These are phyloP conservation scores for Holtermannia corniformis DNA, from an alignment of 768 basidiomycete species.

Conservation along the genomic window DNA sequence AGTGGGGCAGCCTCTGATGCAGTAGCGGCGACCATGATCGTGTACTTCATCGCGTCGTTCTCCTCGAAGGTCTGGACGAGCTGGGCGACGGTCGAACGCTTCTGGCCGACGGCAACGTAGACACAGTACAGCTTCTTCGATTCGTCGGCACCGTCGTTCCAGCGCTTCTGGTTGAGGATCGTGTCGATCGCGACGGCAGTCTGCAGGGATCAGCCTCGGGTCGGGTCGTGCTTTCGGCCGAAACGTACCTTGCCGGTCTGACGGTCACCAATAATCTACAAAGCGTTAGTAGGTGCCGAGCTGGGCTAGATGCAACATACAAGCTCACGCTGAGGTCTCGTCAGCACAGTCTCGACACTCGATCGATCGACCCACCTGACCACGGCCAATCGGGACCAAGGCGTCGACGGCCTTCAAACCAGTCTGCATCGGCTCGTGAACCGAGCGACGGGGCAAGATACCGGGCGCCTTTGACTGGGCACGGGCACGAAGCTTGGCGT, in stretches of 20 bases:
- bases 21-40: slow-evolving; percentile 98
- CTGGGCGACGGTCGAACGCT: slow-evolving; percentile 98
- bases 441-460: slow-evolving; percentile 97
- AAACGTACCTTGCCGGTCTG: slow-evolving; percentile 83
- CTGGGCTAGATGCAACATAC: too few species aligned
- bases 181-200: slow-evolving; percentile 95
- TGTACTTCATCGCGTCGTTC: slow-evolving; percentile 99
- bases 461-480: slow-evolving; percentile 98
- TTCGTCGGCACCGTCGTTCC: slow-evolving; percentile 98
- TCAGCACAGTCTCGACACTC: too few species aligned
- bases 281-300: too few species aligned
- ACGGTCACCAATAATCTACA: slow-evolving; percentile 99
- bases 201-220: neutral
- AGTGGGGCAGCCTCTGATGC: slow-evolving; percentile 98
- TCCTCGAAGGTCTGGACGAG: slow-evolving; percentile 99
- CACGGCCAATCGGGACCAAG: slow-evolving; percentile 99
- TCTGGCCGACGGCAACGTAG: slow-evolving; percentile 98
- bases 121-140: slow-evolving; percentile 98
- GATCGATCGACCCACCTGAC: too few species aligned
- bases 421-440: slow-evolving; percentile 98
- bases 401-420: slow-evolving; percentile 99
- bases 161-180: slow-evolving; percentile 99
- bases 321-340: slow-evolving; percentile 99
- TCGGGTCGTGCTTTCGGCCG: neutral
- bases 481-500: slow-evolving; percentile 86